These are phyloP conservation scores for Amesomyces nigricolor DNA, from an alignment of 2,329 filamentous ascomycete species.

Conservation along the genomic window DNA sequence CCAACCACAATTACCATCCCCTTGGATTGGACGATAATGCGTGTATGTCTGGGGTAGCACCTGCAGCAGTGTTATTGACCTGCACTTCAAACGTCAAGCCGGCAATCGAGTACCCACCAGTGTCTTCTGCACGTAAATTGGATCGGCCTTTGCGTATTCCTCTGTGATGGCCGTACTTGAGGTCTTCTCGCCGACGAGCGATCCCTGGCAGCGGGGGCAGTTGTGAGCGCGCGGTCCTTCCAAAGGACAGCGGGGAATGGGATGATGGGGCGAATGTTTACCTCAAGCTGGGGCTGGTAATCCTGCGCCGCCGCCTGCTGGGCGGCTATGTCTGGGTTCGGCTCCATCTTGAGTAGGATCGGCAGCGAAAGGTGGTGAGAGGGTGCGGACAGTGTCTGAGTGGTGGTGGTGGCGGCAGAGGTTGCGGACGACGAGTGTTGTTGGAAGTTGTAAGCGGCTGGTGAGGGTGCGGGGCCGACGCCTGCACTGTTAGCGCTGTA, in stretches of 20 bases:
- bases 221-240: slow-evolving; percentile 14
- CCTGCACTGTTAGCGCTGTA: slow-evolving; percentile 22
- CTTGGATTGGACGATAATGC: slow-evolving; percentile 79
- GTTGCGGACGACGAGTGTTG: slow-evolving; percentile 15
- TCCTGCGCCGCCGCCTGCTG: slow-evolving; percentile 57
- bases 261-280: slow-evolving; percentile 31
- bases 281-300: slow-evolving; percentile 53
- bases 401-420: slow-evolving; percentile 9
- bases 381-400: slow-evolving; percentile 12
- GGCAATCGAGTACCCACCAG: slow-evolving; percentile 51
- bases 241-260: neutral
- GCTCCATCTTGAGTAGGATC: slow-evolving; percentile 36
- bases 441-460: slow-evolving; percentile 25
- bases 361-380: slow-evolving; percentile 16
- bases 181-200: slow-evolving; percentile 72
- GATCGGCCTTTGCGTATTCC: slow-evolving; percentile 85
- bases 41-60: slow-evolving; percentile 77
- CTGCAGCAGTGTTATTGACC: slow-evolving; percentile 31
- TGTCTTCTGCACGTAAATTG: slow-evolving; percentile 80
- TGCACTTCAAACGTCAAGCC: neutral
- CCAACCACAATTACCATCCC: slow-evolving; percentile 97
- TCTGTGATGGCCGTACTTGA: slow-evolving; percentile 71
- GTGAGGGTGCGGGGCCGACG: slow-evolving; percentile 25
- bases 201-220: slow-evolving; percentile 53
- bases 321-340: slow-evolving; percentile 42